phyloP scores from a whole-genome alignment of 106 monocot genomes.

The Dendrobium nobile region DNA sequence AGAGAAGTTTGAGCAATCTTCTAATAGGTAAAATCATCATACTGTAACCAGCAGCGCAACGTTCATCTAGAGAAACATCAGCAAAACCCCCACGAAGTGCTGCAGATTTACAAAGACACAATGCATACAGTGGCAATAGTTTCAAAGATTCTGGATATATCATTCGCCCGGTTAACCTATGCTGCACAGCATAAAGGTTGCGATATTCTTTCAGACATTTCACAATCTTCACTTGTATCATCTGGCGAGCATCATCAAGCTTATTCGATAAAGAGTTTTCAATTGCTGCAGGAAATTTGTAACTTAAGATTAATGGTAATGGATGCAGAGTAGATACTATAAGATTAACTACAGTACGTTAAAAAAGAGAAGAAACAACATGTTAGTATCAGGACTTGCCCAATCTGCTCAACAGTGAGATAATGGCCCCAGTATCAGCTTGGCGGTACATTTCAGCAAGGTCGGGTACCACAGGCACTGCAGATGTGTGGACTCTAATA shows the following conservation, averaged over 20 bases:
- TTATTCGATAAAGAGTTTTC: conserved; percentile 79
- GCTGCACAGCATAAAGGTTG: conserved; percentile 81
- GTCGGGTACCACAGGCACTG: conserved; percentile 88
- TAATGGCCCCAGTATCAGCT: conserved; percentile 80
- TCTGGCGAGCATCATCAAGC: conserved; percentile 81
- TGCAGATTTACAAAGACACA: conserved; percentile 67
- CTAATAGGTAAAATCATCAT: conserved; percentile 84
- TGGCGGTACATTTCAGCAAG: conserved; percentile 94
- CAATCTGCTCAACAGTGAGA: conserved; percentile 65
- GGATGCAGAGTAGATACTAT: neutral
- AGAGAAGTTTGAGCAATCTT: conserved; percentile 62
- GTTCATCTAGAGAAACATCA: conserved; percentile 75
- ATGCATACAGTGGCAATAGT: conserved; percentile 63
- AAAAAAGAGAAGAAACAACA: neutral
- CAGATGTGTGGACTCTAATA: conserved; percentile 90
- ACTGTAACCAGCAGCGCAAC: conserved; percentile 77
- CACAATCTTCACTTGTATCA: conserved; percentile 64
- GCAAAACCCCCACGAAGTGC: conserved; percentile 93
- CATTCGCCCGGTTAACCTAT: conserved; percentile 72
- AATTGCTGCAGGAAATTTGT: conserved; percentile 48
- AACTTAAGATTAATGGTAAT: neutral
- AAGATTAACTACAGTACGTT: neutral
- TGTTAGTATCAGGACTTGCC: conserved; percentile 37
- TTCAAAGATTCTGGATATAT: conserved; percentile 88
- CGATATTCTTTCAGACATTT: conserved; percentile 94